Conservation (phyloP, 2,329 filamentous ascomycete genomes). For the Dendrostoma leiphaemia region DNA sequence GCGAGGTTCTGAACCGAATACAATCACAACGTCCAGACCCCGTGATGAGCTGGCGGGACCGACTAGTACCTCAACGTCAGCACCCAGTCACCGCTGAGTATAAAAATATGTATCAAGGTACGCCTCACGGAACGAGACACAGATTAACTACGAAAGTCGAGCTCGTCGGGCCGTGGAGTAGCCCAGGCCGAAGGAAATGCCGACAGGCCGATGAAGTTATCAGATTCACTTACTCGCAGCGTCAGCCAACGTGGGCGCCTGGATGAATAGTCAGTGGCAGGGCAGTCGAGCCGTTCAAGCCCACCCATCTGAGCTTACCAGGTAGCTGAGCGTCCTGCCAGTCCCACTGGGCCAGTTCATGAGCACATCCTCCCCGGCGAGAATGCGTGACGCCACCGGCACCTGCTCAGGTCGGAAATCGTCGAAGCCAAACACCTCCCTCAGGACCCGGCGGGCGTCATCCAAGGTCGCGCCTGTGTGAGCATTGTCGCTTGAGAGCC, state of each 20-base stretch:
- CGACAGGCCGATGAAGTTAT: no score
- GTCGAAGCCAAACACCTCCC: neutral
- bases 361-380: neutral
- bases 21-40: neutral
- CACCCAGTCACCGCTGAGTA: no score
- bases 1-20: neutral
- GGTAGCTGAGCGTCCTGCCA: neutral
- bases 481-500: no score
- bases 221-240: neutral
- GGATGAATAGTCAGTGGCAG: neutral
- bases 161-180: no score
- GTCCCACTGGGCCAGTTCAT: neutral
- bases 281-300: no score
- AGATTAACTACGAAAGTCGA: no score
- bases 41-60: neutral
- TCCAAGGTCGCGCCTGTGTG: neutral
- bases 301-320: neutral
- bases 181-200: no score
- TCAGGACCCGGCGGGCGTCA: neutral
- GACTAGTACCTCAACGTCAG: neutral
- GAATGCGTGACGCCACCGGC: neutral
- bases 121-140: no score
- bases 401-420: neutral
- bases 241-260: neutral
- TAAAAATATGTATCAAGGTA: no score